phyloP scores from a whole-genome alignment of 164 flowering plant genomes.

The Vitis labrusca region DNA sequence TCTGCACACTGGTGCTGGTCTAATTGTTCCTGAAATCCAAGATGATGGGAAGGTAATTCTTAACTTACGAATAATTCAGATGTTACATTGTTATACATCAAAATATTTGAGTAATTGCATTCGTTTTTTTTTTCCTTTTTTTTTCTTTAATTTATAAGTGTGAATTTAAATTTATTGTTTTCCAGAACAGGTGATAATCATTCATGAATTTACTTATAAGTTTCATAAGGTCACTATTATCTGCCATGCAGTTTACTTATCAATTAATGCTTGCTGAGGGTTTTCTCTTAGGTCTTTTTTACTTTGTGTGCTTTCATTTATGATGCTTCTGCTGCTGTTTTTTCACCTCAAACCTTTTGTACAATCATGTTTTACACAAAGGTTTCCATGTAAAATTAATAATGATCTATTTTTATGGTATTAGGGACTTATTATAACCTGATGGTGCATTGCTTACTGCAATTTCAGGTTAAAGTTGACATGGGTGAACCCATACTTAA shows the following conservation, averaged over 20 bases:
- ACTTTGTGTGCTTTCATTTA: background rate
- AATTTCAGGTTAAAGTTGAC: conserved; percentile 83
- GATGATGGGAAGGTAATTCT: conserved; percentile 75
- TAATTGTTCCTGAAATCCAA: conserved; percentile 88
- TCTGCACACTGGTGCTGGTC: conserved; percentile 94
- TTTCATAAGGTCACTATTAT: background rate
- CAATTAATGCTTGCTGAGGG: no score
- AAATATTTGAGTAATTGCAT: background rate
- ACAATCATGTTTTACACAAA: background rate
- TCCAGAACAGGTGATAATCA: background rate
- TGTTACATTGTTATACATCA: background rate
- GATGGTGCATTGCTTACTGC: background rate
- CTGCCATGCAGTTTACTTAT: no score
- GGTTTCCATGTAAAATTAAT: background rate
- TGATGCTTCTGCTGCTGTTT: background rate
- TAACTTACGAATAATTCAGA: no score
- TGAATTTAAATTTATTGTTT: background rate
- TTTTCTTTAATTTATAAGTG: background rate
- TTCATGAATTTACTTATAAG: background rate
- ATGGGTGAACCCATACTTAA: conserved; percentile 92
- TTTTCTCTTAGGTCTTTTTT: no score
- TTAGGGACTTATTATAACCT: background rate
- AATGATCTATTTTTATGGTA: background rate
- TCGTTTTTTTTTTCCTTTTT: background rate
- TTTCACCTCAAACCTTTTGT: background rate